These are phyloP conservation scores for Juglanconis oblonga DNA, from an alignment of 2,329 filamentous ascomycete species.

Conservation along the genomic window DNA sequence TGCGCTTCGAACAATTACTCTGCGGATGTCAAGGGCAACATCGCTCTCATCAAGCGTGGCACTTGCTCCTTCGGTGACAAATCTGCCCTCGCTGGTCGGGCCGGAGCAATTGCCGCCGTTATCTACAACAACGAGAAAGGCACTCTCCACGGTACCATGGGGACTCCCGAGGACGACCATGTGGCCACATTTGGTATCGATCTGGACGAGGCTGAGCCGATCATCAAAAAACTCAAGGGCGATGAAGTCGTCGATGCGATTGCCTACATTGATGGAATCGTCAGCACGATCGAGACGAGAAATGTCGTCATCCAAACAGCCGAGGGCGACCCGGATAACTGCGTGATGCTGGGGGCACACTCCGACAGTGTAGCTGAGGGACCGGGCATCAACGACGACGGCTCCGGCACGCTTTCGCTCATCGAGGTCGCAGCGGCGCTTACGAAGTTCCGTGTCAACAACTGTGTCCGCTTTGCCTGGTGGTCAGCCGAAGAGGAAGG, in stretches of 20 bases:
- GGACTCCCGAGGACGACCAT: slow-evolving; percentile 55
- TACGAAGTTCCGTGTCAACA: slow-evolving; percentile 55
- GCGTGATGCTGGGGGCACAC: slow-evolving; percentile 64
- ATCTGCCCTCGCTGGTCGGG: slow-evolving; percentile 63
- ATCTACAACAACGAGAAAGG: slow-evolving; percentile 72
- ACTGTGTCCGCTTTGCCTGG: slow-evolving; percentile 66
- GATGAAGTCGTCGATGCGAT: slow-evolving; percentile 51
- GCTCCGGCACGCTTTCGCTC: slow-evolving; percentile 61
- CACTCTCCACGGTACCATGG: slow-evolving; percentile 65
- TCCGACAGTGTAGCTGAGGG: slow-evolving; percentile 61
- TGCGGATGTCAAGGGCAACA: slow-evolving; percentile 53
- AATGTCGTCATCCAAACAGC: slow-evolving; percentile 64
- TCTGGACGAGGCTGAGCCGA: slow-evolving; percentile 53
- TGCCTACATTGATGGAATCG: slow-evolving; percentile 58
- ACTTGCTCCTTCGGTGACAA: slow-evolving; percentile 70
- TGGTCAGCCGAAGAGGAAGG: slow-evolving; percentile 68
- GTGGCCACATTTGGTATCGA: slow-evolving; percentile 68
- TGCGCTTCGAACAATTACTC: slow-evolving; percentile 66
- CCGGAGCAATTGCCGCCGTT: slow-evolving; percentile 68
- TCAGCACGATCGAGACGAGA: slow-evolving; percentile 50
- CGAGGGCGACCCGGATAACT: slow-evolving; percentile 58
- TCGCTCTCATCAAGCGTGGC: slow-evolving; percentile 70
- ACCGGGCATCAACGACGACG: slow-evolving; percentile 77
- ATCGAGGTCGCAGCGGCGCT: slow-evolving; percentile 62
- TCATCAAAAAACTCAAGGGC: slow-evolving; percentile 51